Base-by-base conservation (phyloP, 768 basidiomycete genomes). In the Rhodotorula kratochvilovae region DNA sequence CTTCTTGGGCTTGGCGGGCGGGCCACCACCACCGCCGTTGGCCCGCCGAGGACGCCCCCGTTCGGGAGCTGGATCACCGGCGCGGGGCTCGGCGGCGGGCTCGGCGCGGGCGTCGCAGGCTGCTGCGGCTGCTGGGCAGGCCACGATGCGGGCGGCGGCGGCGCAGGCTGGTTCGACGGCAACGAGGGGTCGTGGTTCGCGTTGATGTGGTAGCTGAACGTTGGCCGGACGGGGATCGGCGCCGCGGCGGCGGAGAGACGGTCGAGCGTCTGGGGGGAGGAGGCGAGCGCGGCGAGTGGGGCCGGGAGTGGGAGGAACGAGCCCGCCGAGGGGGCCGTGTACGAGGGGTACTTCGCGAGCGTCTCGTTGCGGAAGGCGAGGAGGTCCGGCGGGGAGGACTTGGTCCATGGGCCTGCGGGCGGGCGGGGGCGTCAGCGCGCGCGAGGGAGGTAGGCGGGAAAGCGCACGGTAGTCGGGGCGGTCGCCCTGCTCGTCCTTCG, bases 341-440 rank as follows among this genome's bases (percentile, higher is more conserved):
- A 98, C 0, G 96, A 95, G 6, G 96, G 96, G 77, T 97, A 99
- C 81, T 99, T 99, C 74, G 92, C 87, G 15, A 89, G 86, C 19
- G 90, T 93, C 81, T 99, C 96, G 79, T 88, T 86, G 33, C 89
- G 88, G 81, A 96, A 99, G 16, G 85, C 83, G 71, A 92, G 88
- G 61, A 97, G 89, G 80, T 98, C 96, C 60, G 92, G 81, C 5
- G 96, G 93, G 0, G 90, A 88, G 11, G 92, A 89, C 81, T 97
- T 98, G 78, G 96, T 76, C 56, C 68, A 69, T 2, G 74, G 74
- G 0, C 65, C 71, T 72, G 62, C 21, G 7, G 3, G 48, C 5
- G 21, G 31, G 88, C 53, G 85, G 86, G 36, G 12, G 31, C 54
- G 56, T 31, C 46, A 51, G 70, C 17, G 48, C n/a, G 33, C 36